Evolutionary conservation across 192 early-diverging fungal species (phyloP).

Genomic region (Lunasporangiospora selenospora): DNA sequence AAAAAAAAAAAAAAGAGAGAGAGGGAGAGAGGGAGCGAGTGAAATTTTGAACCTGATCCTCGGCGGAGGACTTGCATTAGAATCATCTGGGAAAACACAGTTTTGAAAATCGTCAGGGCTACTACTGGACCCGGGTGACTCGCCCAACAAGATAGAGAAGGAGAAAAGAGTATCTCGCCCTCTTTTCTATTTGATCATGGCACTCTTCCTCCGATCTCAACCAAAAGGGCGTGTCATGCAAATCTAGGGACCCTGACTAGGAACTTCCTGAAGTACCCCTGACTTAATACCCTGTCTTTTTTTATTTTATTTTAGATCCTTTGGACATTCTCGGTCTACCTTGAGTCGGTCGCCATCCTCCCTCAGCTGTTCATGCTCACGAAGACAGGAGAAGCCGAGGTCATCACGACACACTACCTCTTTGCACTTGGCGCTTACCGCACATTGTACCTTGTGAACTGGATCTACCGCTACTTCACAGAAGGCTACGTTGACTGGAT

Average conservation of each 20-base stretch:
- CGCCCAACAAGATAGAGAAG: too few species aligned
- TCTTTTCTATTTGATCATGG: too few species aligned
- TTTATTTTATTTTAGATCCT: constrained; percentile 68
- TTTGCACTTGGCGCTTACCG: constrained; percentile 91
- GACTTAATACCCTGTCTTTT: background rate
- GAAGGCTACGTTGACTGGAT: constrained; percentile 85
- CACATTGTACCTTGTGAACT: constrained; percentile 71
- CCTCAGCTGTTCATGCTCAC: constrained; percentile 98
- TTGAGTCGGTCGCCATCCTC: constrained; percentile 97
- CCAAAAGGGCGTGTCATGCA: too few species aligned
- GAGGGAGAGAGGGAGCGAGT: background rate
- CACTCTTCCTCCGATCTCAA: too few species aligned
- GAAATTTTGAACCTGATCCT: background rate
- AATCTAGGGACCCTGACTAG: too few species aligned
- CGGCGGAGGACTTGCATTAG: background rate
- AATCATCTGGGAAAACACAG: background rate
- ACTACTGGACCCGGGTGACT: too few species aligned
- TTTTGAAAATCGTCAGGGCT: too few species aligned
- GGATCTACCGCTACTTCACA: constrained; percentile 89
- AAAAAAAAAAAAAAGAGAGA: constrained; percentile 44
- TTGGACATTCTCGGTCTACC: constrained; percentile 97
- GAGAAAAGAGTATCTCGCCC: too few species aligned
- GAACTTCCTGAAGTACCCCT: too few species aligned
- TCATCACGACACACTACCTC: constrained; percentile 99
- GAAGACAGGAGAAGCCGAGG: constrained; percentile 98